Evolutionary conservation across 2,329 filamentous ascomycete genomes (phyloP), one percentile per base, ranked within the genome.

Genomic region (Pyrenophora graminea): DNA sequence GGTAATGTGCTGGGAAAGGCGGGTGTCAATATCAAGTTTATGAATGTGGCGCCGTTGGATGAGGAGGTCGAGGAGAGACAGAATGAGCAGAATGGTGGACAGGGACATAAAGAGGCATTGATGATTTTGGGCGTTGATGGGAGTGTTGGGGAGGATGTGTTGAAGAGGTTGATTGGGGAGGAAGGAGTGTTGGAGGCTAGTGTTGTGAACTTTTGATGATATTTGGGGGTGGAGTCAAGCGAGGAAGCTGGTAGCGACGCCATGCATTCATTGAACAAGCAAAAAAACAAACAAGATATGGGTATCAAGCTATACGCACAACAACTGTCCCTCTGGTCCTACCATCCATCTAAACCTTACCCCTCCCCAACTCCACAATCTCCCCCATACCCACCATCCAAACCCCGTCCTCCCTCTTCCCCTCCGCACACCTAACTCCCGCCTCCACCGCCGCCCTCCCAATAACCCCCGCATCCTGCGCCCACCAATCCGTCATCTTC

Each of bases 101-200:
- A 59, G 30, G 59, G 61, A 21, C 69, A 65, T 18, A 84, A 85
- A 37, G 90, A 93, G 74, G 89, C 90, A 8, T 73, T 93, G 59
- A 93, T 93, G 89, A 92, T 93, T 62, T 62, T 93, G 43, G 88
- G 89, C 1, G 84, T 93, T 8, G 85, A 88, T 64, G 82, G 83
- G 2, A 78, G 80, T 3, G 84, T 91, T 15, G 81, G 80, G 0
- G 80, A 80, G 46, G 80, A 84, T 48, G 79, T 83, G 12, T 73
- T 78, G 27, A 73, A 76, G 62, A 74, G 75, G 25, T 63, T 85
- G 58, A 75, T 82, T 44, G 74, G 70, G 6, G 73, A 74, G 9
- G 76, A 80, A 33, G 82, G 81, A 0, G 78, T 74, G 12, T 62
- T 84, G 57, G 81, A 80, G 66, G 81, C 79, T 2, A 79, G 74